Base-by-base conservation (phyloP, 2,329 filamentous ascomycete species). In the Fusarium coffeatum region DNA sequence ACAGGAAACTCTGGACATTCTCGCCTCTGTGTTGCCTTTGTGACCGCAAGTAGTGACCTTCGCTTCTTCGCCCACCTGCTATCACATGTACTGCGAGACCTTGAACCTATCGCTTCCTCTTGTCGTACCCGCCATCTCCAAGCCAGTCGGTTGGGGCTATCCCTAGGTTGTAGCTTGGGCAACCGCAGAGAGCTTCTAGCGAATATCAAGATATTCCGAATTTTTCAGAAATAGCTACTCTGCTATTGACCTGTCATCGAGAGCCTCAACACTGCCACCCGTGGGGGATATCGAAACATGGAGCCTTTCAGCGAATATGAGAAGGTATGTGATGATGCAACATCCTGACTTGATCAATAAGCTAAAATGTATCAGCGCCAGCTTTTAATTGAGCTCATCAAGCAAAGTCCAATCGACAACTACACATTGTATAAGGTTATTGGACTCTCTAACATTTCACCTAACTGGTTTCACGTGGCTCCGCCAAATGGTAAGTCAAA, bases 301-400 rank as follows among this genome's bases (percentile, higher is more conserved):
- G 54, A 71, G 25, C 74, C 72, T 6, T 86, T 87, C 68, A 84
- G 80, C 50, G 84, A 86, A 58, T 79, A 79, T 55, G 85, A 87
- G 77, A 86, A 86, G 84, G 85, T 87, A 80, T 59, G 78, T n/a
- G 11, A 20, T 6, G 12, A 18, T 6, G 4, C 10, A 16, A 22
- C 18, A 20, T 27, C 18, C n/a, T 34, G 3, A 28, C 13, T 15
- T 20, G 16, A 16, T 28, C 11, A 6, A 12, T 37, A 53, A 22
- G 47, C 51, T 61, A 45, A 66, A 66, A 67, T 50, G 22, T 9
- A 49, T n/a, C 72, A 89, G 87, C 85, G 86, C 67, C 87, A 87
- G 74, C 79, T 88, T 64, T 81, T 89, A 59, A 85, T 82, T 59
- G 87, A 89, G 77, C 85, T 88, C 72, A 85, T 89, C 77, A 89